Evolutionary conservation across 768 basidiomycete genomes (phyloP).

Genomic region (Panellus pusillus): DNA sequence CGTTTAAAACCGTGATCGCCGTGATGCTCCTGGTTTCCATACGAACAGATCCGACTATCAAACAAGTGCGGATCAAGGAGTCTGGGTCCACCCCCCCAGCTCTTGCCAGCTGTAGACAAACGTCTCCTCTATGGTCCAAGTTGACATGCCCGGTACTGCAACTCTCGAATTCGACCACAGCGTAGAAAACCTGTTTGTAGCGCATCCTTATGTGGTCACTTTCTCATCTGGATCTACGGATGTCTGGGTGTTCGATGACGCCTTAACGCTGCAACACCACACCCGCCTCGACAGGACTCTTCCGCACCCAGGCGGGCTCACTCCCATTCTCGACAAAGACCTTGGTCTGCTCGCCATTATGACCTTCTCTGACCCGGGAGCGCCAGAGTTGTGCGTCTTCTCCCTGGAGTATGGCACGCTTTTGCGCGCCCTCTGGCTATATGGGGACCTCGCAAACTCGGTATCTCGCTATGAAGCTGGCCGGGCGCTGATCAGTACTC

Average conservation of each 20-base stretch:
- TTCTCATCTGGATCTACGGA: conserved; percentile 2
- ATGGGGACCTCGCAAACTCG: conserved; percentile 7
- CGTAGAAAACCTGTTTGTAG: neutral
- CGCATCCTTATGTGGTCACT: conserved; percentile 6
- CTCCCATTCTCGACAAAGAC: conserved; percentile 7
- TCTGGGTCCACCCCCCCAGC: neutral
- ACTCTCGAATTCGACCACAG: conserved; percentile 5
- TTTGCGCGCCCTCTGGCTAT: conserved; percentile 6
- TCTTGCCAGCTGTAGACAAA: conserved; percentile 1
- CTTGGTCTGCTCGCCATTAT: conserved; percentile 5
- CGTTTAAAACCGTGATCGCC: too few relatives aligned
- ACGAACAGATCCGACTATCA: too few relatives aligned
- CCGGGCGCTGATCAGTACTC: conserved; percentile 4
- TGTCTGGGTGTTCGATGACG: conserved; percentile 5
- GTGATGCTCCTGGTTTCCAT: too few relatives aligned
- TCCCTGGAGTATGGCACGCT: conserved; percentile 9
- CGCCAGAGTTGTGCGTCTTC: conserved; percentile 6
- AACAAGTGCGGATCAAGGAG: too few relatives aligned
- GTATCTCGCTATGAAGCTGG: conserved; percentile 1
- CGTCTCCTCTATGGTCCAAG: neutral
- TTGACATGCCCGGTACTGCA: conserved; percentile 2
- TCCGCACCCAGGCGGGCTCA: conserved; percentile 1
- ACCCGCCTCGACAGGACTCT: conserved; percentile 4
- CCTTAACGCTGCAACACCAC: conserved; percentile 3
- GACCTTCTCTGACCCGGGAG: neutral